phyloP scores from a whole-genome alignment of 177 flowering plant genomes.

The Vitis hybrid region DNA sequence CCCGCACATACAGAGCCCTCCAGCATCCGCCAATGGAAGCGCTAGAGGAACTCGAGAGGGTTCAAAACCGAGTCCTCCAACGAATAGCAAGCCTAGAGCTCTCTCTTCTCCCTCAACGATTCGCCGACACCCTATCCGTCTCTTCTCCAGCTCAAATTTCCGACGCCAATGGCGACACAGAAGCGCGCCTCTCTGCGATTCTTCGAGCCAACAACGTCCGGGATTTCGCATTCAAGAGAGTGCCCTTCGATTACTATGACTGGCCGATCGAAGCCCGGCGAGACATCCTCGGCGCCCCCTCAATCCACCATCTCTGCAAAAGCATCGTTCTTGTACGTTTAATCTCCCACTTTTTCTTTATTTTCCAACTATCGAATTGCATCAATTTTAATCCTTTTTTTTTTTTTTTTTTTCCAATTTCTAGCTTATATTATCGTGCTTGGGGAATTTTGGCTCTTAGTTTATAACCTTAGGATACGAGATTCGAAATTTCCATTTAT shows the following conservation, averaged over 20 bases:
- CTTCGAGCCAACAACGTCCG: conserved; percentile 56
- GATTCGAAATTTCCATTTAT: no score
- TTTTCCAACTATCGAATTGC: not conserved
- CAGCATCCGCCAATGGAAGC: conserved; percentile 23
- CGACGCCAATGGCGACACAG: conserved; percentile 34
- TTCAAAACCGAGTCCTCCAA: conserved; percentile 49
- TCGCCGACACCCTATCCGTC: conserved; percentile 15
- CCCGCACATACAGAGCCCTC: no score
- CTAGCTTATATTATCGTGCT: no score
- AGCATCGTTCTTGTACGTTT: conserved; percentile 77
- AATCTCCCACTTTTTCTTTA: not conserved
- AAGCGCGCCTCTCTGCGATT: conserved; percentile 66
- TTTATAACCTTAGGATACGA: no score
- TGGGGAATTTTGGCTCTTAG: not conserved
- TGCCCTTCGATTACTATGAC: conserved; percentile 83
- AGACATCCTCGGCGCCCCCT: conserved; percentile 65
- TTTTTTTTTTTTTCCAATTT: no score
- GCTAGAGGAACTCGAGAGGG: conserved; percentile 42
- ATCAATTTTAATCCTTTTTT: no score
- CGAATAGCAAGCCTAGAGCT: conserved; percentile 53
- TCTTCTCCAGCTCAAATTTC: conserved; percentile 17
- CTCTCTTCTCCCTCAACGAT: conserved; percentile 20
- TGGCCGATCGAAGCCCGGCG: conserved; percentile 64
- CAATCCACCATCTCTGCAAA: conserved; percentile 91
- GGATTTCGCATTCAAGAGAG: conserved; percentile 77